Conservation (phyloP, 2,329 filamentous ascomycete species). For the Talaromyces atroroseus region DNA sequence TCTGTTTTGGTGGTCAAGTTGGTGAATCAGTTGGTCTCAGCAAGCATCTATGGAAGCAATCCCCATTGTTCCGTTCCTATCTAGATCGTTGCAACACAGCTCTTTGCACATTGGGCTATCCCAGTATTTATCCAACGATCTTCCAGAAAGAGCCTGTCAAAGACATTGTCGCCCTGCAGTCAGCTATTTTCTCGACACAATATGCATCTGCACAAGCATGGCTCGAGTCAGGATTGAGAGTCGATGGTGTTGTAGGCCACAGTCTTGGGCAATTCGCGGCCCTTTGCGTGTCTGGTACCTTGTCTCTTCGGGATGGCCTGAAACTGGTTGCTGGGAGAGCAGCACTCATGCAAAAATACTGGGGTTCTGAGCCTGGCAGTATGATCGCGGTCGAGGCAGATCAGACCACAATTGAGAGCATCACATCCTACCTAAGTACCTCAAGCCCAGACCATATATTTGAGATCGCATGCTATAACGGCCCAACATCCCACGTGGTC, state of each 20-base stretch:
- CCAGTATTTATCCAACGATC: background rate
- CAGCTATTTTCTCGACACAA: background rate
- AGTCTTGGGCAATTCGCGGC: background rate
- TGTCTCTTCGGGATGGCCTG: background rate
- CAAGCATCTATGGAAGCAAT: background rate
- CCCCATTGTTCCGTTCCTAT: background rate
- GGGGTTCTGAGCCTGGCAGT: background rate
- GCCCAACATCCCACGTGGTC: background rate
- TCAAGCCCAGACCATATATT: background rate
- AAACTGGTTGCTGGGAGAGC: background rate
- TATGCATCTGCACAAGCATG: background rate
- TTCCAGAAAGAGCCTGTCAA: background rate
- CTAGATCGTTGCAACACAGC: background rate
- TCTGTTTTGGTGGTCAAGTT: conserved; percentile 39
- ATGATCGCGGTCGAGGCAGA: background rate
- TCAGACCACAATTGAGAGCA: background rate
- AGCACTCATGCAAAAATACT: background rate
- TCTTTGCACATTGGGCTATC: background rate
- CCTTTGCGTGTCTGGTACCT: background rate
- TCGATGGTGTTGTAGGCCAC: background rate
- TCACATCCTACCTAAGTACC: background rate
- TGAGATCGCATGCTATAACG: background rate
- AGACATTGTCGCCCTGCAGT: background rate
- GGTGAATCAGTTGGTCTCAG: conserved; percentile 1
- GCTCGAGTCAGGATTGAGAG: background rate